Conservation (phyloP, 2,329 filamentous ascomycete genomes). For the Mollisia scopiformis region DNA sequence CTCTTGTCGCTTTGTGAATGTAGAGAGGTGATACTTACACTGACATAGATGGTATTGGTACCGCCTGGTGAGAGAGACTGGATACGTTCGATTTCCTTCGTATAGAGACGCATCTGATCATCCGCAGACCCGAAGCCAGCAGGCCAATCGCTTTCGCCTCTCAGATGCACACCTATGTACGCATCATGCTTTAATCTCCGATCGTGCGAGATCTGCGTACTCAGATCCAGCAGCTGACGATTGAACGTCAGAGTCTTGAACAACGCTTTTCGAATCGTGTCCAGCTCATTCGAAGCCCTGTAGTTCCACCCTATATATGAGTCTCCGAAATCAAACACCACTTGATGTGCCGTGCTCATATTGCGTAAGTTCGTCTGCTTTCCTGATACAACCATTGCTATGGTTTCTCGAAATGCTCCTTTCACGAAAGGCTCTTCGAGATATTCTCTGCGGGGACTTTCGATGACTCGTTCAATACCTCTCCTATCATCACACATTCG, state of each 20-base stretch:
- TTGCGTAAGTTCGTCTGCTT: not conserved
- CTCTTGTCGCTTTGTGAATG: not conserved
- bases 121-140: conserved; percentile 14
- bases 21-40: conserved; percentile 6
- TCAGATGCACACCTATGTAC: conserved; percentile 29
- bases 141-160: conserved; percentile 31
- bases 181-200: conserved; percentile 15
- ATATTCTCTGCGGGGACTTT: conserved; percentile 12
- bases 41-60: conserved; percentile 25
- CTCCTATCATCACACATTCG: conserved; percentile 22
- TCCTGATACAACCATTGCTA: not conserved
- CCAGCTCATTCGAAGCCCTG: conserved; percentile 17
- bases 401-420: conserved; percentile 14
- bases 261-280: conserved; percentile 23
- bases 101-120: conserved; percentile 24
- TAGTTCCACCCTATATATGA: conserved; percentile 28
- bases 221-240: conserved; percentile 15
- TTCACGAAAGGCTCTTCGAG: conserved; percentile 1
- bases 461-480: conserved; percentile 18
- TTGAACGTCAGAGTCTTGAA: conserved; percentile 28
- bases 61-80: not conserved
- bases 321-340: conserved; percentile 25
- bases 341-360: conserved; percentile 15
- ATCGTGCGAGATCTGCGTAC: conserved; percentile 14
- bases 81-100: conserved; percentile 17